Evolutionary conservation across 2,329 filamentous ascomycete species (phyloP).

Genomic region (Fusarium guadeloupense): DNA sequence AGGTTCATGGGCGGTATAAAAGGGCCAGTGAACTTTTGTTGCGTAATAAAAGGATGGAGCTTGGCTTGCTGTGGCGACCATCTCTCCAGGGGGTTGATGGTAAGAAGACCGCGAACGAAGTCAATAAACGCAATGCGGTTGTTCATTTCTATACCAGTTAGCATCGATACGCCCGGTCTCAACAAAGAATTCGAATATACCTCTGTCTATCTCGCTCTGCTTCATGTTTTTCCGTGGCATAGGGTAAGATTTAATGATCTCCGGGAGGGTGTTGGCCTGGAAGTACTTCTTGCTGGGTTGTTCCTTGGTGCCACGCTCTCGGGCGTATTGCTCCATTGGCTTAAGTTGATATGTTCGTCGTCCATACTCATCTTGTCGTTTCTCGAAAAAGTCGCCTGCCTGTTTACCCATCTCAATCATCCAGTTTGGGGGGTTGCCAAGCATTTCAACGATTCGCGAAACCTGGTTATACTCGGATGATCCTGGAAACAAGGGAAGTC

Average conservation of each 20-base stretch:
- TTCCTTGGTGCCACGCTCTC: conserved; percentile 95
- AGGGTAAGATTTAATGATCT: conserved; percentile 97
- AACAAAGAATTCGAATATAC: conserved; percentile 57
- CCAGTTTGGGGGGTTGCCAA: conserved; percentile 95
- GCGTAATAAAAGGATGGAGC: conserved; percentile 96
- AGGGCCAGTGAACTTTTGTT: conserved; percentile 94
- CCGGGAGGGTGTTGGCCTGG: conserved; percentile 89
- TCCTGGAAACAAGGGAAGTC: conserved; percentile 91
- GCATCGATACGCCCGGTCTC: neutral
- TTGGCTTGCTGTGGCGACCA: conserved; percentile 99
- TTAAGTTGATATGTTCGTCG: conserved; percentile 91
- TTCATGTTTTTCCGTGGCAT: conserved; percentile 99
- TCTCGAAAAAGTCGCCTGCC: conserved; percentile 96
- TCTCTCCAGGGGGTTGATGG: conserved; percentile 93
- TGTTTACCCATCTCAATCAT: conserved; percentile 99
- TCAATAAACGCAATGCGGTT: conserved; percentile 98
- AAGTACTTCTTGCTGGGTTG: conserved; percentile 99
- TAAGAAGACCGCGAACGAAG: conserved; percentile 91
- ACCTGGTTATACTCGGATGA: conserved; percentile 99
- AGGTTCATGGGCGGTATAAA: conserved; percentile 98
- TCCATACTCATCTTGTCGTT: conserved; percentile 88
- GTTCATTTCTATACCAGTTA: conserved; percentile 81
- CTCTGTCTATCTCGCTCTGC: conserved; percentile 92
- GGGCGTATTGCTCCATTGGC: conserved; percentile 96
- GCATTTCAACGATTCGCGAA: conserved; percentile 96